Evolutionary conservation across 208 protist genomes (phyloP), one percentile per base, ranked within the genome.

Genomic region (Acanthamoeba sp.): DNA sequence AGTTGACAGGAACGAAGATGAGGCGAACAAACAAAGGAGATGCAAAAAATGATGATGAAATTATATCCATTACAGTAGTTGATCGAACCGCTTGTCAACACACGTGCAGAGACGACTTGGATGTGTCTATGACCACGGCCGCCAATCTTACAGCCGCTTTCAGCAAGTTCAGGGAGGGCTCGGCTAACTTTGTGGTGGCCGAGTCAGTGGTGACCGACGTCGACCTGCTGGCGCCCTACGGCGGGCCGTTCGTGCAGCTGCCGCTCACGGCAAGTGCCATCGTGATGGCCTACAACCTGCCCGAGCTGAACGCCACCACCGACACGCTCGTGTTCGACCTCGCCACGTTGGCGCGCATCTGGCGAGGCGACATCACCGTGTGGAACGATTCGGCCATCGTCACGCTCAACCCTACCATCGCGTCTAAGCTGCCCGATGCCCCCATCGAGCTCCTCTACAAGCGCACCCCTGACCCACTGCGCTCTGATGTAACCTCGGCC

Each of bases 291-390:
- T 69, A 69, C 62, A 32, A 69, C 29, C 62, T 69, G 62, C 62
- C 62, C 0, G 29, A 69, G 29, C 62, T 69, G 7, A 62, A 62
- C 62, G 62, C n/a, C 29, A 36, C 29, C 62, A 69, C 24, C 62
- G 62, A 69, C 62, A 69, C 62, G 62, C 62, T 69, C 62, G n/a
- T 85, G 42, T 85, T 85, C 27, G 76, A 85, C n/a, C n/a, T 45
- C 0, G 12, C 38, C 42, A 85, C 76, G 27, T 36, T 85, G 27
- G n/a, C 76, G 36, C 38, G 45, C 1, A 45, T 85, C 22, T 85
- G 76, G 76, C 42, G 42, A 24, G 34, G 76, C 34, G 22, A 85
- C 45, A 85, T 85, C 76, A 85, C 76, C 27, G 6, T 55, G 45
- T 85, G 76, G 76, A 32, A 85, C 45, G 76, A 85, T 50, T 45